Evolutionary conservation across 1,139 yeast genomes (phyloP), one percentile per base, ranked within the genome.

Genomic region (Blastobotrys illinoisensis): DNA sequence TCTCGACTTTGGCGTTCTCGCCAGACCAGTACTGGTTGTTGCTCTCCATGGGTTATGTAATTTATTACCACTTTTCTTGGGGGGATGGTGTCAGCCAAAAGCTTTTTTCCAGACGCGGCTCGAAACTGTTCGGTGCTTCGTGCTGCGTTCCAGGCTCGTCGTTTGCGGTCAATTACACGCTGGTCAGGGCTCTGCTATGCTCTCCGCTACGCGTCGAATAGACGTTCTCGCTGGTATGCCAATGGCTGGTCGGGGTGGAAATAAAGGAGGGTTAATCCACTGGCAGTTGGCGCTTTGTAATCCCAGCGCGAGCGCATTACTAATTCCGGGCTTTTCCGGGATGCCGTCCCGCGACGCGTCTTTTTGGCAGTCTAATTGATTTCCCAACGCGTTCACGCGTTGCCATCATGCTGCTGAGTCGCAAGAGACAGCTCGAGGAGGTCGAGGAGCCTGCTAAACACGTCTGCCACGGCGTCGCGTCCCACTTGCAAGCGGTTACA

Each of bases 401-500:
- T 11, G 14, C 32, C 13, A 13, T n/a, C 40, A 32, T 32, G 40
- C 16, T 26, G 32, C 9, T 32, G 13, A 32, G 16, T 32, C 40
- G 40, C 16, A 32, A 32, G 11, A 11, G 48, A 21, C 32, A 16
- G 11, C 36, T 46, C 1, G 49, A 47, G n/a, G 49, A 24, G 21
- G 3, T 9, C 13, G 16, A 9, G 6, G 28, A 21, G 28, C 47
- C 28, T 7, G n/a, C 28, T 3, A 18, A 18, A 18, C 46, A 11
- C 21, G 24, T 18, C 20, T 47, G 49, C 14, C 21, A 16, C n/a
- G 49, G 49, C n/a, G 49, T 47, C 16, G 49, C 43, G 24, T 47
- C 49, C 5, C 44, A 47, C 14, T 14, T 47, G 4, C 44, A 47
- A n/a, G 40, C 40, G 40, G 5, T 48, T 32, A 56, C 58, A 1